phyloP scores from a whole-genome alignment of 108 stramenopile genomes.

The Nitzschia palea region DNA sequence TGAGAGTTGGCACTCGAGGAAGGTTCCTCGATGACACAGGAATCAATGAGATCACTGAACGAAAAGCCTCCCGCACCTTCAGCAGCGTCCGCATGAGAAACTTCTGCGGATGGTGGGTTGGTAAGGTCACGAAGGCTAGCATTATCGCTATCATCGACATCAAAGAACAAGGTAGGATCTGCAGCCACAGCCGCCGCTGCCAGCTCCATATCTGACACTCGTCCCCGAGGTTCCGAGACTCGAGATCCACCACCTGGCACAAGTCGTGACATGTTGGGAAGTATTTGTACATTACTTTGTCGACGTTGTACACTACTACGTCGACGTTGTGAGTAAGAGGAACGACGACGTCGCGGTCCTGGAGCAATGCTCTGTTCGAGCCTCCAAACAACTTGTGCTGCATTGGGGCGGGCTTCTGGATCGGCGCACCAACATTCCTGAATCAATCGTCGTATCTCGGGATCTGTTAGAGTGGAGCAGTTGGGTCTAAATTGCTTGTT shows the following conservation, averaged over 20 bases:
- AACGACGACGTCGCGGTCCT: background rate
- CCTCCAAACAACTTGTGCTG: constrained; percentile 8
- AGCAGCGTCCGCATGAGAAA: too few species aligned
- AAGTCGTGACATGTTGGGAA: background rate
- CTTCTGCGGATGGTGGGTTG: background rate
- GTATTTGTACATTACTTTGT: background rate
- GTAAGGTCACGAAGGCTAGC: background rate
- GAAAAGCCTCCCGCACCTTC: background rate
- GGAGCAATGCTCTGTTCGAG: background rate
- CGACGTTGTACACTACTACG: background rate
- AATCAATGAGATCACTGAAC: background rate
- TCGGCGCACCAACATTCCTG: constrained; percentile 54
- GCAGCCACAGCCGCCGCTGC: background rate
- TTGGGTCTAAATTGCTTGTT: constrained; percentile 31
- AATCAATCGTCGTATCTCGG: constrained; percentile 3
- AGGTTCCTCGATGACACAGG: background rate
- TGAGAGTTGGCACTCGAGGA: background rate
- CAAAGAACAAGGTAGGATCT: background rate
- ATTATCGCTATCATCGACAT: background rate
- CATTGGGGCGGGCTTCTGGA: constrained; percentile 49
- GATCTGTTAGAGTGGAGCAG: constrained; percentile 7
- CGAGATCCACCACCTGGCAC: background rate
- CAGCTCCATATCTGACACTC: background rate
- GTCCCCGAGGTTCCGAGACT: background rate
- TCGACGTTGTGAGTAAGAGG: background rate